phyloP scores from a whole-genome alignment of 2,329 filamentous ascomycete species.

The Aspergillus pseudoglaucus region DNA sequence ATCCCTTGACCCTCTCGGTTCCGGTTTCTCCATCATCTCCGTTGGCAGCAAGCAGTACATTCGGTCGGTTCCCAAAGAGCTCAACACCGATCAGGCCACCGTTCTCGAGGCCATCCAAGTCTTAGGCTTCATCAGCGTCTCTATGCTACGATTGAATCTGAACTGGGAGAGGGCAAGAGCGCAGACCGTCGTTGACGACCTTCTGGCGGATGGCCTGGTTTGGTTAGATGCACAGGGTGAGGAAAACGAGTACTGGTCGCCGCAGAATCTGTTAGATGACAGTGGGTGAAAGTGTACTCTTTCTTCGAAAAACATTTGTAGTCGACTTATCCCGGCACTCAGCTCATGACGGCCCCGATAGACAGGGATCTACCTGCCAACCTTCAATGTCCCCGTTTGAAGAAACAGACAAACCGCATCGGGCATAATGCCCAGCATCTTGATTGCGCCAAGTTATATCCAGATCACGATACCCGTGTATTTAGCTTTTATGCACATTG shows the following conservation, averaged over 20 bases:
- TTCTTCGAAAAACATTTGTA: not conserved
- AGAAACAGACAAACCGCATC: too few relatives aligned
- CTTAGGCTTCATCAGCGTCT: constrained; percentile 80
- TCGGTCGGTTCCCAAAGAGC: constrained; percentile 84
- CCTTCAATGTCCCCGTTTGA: too few relatives aligned
- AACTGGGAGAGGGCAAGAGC: constrained; percentile 77
- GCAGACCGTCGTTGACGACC: constrained; percentile 83
- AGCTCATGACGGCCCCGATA: too few relatives aligned
- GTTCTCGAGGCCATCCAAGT: constrained; percentile 88
- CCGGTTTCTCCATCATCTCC: constrained; percentile 75
- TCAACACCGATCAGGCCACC: constrained; percentile 88
- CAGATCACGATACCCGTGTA: not conserved
- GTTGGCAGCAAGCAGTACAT: constrained; percentile 85
- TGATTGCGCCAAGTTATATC: not conserved
- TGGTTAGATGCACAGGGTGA: constrained; percentile 85
- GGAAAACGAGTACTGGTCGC: constrained; percentile 87
- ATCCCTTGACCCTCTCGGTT: constrained; percentile 78
- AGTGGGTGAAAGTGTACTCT: constrained; percentile 23
- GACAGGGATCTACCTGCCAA: too few relatives aligned
- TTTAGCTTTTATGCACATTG: not conserved
- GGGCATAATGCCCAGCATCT: too few relatives aligned
- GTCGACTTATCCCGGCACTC: too few relatives aligned
- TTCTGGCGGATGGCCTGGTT: constrained; percentile 80
- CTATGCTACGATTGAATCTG: constrained; percentile 81
- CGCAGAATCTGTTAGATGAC: constrained; percentile 39